Evolutionary conservation across 2,329 filamentous ascomycete species (phyloP), one percentile per base, ranked within the genome.

Genomic region (Cryoendolithus antarcticus): DNA sequence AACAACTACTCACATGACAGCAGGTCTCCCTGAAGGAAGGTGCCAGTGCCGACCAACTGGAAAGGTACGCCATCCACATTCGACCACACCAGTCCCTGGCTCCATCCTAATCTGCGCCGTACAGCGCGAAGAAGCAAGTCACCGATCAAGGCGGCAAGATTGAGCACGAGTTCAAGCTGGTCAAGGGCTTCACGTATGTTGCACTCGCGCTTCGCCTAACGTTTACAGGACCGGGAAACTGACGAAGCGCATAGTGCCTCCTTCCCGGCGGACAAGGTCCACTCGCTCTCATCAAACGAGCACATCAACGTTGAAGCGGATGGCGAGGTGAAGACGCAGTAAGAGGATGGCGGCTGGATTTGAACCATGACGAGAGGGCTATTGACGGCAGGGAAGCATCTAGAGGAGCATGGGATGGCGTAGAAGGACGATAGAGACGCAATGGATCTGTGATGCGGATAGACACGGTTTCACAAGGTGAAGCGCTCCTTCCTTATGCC

Each of bases 111-210:
- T 21, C 19, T 21, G 19, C 19, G 19, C 19, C 19, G 19, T 21
- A 30, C 53, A 86, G 82, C 38, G 81, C 82, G 44, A 93, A 93
- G 77, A 66, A 88, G 60, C 66, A 79, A 43, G 82, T 79, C 51
- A 65, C 60, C 44, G 72, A 80, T 32, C 76, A 89, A 59, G 89
- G 89, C 57, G 89, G 86, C 59, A 77, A 75, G 62, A 91, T 96
- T 65, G 75, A 67, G 40, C 78, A 91, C 52, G 83, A 91, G 61
- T 94, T 85, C 70, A 80, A 66, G 44, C 65, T 94, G 53, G 86
- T 94, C 72, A 93, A 89, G 69, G 88, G 82, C 42, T 95, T 95
- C 69, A 80, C 83, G 89, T 95, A 77, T 51, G 83, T 70, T 30
- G 4, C 30, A 34, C 28, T 21, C 19, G 19, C 19, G 19, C 19